Conservation (phyloP, 352 stramenopile genomes). For the Labyrinthula sp. region DNA sequence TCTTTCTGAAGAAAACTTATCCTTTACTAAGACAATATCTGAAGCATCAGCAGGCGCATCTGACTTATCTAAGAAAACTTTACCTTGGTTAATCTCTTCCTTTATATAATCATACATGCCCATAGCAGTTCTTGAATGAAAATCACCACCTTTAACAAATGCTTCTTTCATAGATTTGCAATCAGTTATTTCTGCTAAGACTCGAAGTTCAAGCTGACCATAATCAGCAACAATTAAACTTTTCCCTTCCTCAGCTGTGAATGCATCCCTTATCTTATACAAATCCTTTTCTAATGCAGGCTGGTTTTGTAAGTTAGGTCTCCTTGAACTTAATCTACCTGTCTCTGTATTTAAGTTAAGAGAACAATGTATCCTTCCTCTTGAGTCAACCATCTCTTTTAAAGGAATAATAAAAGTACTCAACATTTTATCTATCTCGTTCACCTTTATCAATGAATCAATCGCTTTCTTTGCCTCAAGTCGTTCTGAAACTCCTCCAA, state of each 20-base stretch:
- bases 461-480: slow-evolving; percentile 40
- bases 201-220: slow-evolving; percentile 92
- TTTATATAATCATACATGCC: slow-evolving; percentile 97
- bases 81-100: slow-evolving; percentile 72
- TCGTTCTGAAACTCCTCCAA: slow-evolving; percentile 9
- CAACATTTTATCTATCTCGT: slow-evolving; percentile 96
- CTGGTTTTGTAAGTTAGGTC: slow-evolving; percentile 98
- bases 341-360: slow-evolving; percentile 99
- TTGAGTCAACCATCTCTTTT: slow-evolving; percentile 61
- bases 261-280: slow-evolving; percentile 69
- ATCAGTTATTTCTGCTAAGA: slow-evolving; percentile 85
- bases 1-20: slow-evolving; percentile 84
- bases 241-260: slow-evolving; percentile 65
- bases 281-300: slow-evolving; percentile 67
- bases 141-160: slow-evolving; percentile 64
- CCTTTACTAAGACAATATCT: slow-evolving; percentile 83
- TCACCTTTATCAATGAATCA: slow-evolving; percentile 54
- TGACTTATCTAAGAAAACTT: slow-evolving; percentile 92
- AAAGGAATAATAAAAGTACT: slow-evolving; percentile 80
- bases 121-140: slow-evolving; percentile 65
- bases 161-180: slow-evolving; percentile 95
- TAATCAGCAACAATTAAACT: slow-evolving; percentile 97
- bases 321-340: slow-evolving; percentile 76
- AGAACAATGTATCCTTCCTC: slow-evolving; percentile 84
- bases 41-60: slow-evolving; percentile 48